Percentiles rank a stretch among this genome's conserved stretches.
Conservation (phyloP, 257 asterid species). For the Nyctanthes arbortristis region DNA sequence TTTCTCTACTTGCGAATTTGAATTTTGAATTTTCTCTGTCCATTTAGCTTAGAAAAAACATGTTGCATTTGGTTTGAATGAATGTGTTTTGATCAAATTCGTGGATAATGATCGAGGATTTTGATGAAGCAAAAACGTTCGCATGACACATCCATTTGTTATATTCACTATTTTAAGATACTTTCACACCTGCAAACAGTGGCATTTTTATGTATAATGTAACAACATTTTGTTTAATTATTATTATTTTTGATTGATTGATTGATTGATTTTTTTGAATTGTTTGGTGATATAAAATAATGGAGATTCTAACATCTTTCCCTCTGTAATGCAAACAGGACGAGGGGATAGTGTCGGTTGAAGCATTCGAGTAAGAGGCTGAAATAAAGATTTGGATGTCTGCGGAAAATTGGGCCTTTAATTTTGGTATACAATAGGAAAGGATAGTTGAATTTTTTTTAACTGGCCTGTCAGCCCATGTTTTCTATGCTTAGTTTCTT, state of each 20-base stretch:
- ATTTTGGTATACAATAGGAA: constrained; percentile 10
- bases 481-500: constrained; percentile 31
- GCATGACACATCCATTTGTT: too few species aligned
- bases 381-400: constrained; percentile 11
- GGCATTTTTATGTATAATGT: background rate
- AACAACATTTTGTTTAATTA: background rate
- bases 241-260: too few species aligned
- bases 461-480: constrained; percentile 43
- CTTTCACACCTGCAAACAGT: background rate
- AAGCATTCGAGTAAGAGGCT: constrained; percentile 11
- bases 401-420: background rate
- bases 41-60: background rate
- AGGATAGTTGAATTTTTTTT: constrained; percentile 20
- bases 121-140: too few species aligned
- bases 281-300: constrained; percentile 6
- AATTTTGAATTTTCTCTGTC: constrained; percentile 19
- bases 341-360: constrained; percentile 23
- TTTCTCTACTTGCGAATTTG: background rate
- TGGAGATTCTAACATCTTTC: constrained; percentile 20
- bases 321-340: constrained; percentile 27
- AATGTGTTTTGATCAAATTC: background rate
- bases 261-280: too few species aligned
- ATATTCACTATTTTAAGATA: too few species aligned
- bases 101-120: background rate
- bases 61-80: constrained; percentile 2